Base-by-base conservation (phyloP, 352 stramenopile genomes). In the Phytophthora pisi region DNA sequence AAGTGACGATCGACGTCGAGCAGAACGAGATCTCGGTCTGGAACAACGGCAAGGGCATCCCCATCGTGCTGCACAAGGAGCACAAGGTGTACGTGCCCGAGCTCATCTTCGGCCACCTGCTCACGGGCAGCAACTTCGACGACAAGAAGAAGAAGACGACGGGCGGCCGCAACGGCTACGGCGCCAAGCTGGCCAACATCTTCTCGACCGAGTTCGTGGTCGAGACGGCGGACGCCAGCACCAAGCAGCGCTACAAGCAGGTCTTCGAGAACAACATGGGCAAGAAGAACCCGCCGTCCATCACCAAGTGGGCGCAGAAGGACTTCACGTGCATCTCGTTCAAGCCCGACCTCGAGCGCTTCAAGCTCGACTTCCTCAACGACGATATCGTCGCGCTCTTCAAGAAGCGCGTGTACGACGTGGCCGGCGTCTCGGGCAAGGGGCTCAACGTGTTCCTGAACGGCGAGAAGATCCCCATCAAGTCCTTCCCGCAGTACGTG, bases 171-270 rank as follows among this genome's bases (percentile, higher is more conserved):
- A 98, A 99, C 72, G 98, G 98, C 16, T 99, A 99, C 66, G 98
- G 98, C 40, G 98, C 98, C 1, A 99, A 99, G 77, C 84, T 99
- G 4, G 97, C 98, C 3, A 99, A 99, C 74, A 99, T 99, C 71
- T 99, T 99, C 77, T 99, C 95, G 15, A 99, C 84, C 10, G 78
- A 99, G 70, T 99, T 99, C 72, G 82, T 96, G 31, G 96, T 99
- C 4, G 98, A 99, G 71, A 99, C 98, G 16, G 86, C 96, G 0
- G 98, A 99, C 66, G 79, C 88, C 1, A 91, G 88, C 26, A 81
- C 79, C 26, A 97, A 98, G 16, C 84, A 98, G 63, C 86, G 93
- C 55, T 99, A 99, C 79, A 92, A 88, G 42, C 88, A 96, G 68
- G 84, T 95, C 4, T 96, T 97, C 68, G 74, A 83, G 40, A 70